Evolutionary conservation across 148 eudicot species (phyloP).

Genomic region (Diospyros kaki): DNA sequence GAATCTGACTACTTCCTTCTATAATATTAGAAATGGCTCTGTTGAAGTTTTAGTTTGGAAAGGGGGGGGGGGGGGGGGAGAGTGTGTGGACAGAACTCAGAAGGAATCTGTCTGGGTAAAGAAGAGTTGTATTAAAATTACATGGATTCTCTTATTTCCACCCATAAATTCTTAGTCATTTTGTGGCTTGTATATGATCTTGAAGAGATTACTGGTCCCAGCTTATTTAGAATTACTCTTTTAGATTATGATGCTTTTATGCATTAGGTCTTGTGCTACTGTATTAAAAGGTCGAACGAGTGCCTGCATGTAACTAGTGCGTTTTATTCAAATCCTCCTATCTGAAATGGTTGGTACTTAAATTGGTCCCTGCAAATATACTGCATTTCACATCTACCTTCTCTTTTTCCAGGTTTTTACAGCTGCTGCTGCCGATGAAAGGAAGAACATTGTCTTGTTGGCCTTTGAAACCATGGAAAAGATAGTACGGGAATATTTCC

Average conservation of each 20-base stretch:
- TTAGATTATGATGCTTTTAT: neutral
- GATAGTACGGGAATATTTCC: conserved; percentile 93
- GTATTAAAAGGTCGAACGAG: neutral
- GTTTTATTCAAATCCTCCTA: neutral
- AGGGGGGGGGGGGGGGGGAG: no score
- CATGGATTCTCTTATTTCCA: no score
- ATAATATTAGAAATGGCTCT: no score
- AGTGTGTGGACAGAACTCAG: no score
- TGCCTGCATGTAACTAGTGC: neutral
- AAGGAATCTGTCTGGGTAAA: no score
- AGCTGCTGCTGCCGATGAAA: conserved; percentile 96
- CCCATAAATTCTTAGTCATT: no score
- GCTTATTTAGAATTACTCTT: neutral
- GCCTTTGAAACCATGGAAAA: conserved; percentile 99
- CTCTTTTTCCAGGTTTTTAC: conserved; percentile 70
- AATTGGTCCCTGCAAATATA: neutral
- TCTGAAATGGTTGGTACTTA: neutral
- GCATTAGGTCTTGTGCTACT: neutral
- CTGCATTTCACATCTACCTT: conserved; percentile 7
- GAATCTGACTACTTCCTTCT: no score
- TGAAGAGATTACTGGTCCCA: neutral
- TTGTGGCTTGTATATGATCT: no score
- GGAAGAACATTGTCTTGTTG: conserved; percentile 84
- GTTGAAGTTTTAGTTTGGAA: no score
- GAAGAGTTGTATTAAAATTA: no score